Base-by-base conservation (phyloP, 306 rosid species). In the Ammopiptanthus mongolicus region DNA sequence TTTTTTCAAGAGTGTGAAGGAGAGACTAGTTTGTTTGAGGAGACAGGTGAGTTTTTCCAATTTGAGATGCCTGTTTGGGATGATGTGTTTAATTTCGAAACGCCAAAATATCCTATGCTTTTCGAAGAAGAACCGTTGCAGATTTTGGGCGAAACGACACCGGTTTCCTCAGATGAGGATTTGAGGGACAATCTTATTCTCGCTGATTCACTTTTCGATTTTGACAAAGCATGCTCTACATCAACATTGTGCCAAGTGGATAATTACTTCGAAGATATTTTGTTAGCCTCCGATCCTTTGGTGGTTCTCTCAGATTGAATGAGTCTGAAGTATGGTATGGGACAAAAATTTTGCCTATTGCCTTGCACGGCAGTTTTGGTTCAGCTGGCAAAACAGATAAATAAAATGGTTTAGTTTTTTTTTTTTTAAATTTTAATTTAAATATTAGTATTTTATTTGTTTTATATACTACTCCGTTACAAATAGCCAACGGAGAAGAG, bases 241-340 rank as follows among this genome's bases (percentile, higher is more conserved):
- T 29, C 89, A 13, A 15, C 77, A 14, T 5, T 17, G 42, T 80
- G 80, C 81, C 91, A 86, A 17, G 89, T 73, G 50, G 98, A 96
- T 1, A 98, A 96, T 66, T 91, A 23, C 78, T 90, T 96, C 41
- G 85, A 89, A 74, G 99, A 92, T 34, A 96, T 96, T 65, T 76
- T 91, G 82, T 73, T 73, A 9, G 86, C 74, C 3, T 90, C 92
- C 0, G 99, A 92, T n/a, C 97, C 97, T 50, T 85, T 95, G 0
- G 97, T 90, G 15, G 78, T 61, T 28, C 91, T 91, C 46, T 92
- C 88, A 93, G 28, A 5, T 18, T 57, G 1, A 25, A 25, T 1
- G 28, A 1, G 3, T 25, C 28, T 25, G 1, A 25, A 25, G 28
- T 25, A 33, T 33, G 6, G 7, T 33, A 0, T 33, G 6, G 37